A percentile compares a stretch with the other conserved stretches of the same genome.
phyloP scores from a whole-genome alignment of 148 eudicot species.

The Limonium bicolor region DNA sequence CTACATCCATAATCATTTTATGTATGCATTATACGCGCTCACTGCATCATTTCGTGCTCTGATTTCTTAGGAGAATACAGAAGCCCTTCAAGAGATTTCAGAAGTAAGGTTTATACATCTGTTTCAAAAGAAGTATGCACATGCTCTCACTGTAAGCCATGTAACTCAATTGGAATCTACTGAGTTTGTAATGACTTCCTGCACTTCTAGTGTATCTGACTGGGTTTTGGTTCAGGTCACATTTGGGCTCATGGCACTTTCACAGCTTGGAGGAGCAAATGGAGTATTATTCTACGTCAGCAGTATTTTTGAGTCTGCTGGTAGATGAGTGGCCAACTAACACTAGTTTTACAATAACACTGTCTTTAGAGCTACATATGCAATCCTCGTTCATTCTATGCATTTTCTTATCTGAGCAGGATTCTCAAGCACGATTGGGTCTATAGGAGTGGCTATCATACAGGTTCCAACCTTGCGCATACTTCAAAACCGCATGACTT shows the following conservation, averaged over 20 bases:
- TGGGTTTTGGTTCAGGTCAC: constrained; percentile 14
- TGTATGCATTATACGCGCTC: background rate
- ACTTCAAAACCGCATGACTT: too few relatives aligned
- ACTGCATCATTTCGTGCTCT: background rate
- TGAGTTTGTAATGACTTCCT: background rate
- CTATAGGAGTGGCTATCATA: constrained; percentile 6
- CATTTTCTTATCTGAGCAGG: constrained; percentile 9
- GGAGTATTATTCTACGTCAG: constrained; percentile 18
- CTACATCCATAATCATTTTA: background rate
- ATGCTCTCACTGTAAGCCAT: constrained; percentile 20
- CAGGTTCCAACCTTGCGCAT: constrained; percentile 9
- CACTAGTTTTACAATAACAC: background rate
- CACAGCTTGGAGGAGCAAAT: constrained; percentile 9
- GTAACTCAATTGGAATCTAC: background rate
- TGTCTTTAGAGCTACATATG: too few relatives aligned
- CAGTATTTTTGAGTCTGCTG: constrained; percentile 21
- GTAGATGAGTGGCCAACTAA: constrained; percentile 1
- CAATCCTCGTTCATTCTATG: too few relatives aligned
- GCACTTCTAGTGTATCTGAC: background rate
- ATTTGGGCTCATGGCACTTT: constrained; percentile 14
- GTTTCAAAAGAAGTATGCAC: constrained; percentile 18
- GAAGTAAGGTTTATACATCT: constrained; percentile 14
- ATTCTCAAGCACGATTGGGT: constrained; percentile 13
- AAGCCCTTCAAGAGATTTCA: constrained; percentile 11
- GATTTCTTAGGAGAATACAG: constrained; percentile 10